Evolutionary conservation across 2,329 filamentous ascomycete genomes (phyloP).

Genomic region (Talaromyces islandicus): DNA sequence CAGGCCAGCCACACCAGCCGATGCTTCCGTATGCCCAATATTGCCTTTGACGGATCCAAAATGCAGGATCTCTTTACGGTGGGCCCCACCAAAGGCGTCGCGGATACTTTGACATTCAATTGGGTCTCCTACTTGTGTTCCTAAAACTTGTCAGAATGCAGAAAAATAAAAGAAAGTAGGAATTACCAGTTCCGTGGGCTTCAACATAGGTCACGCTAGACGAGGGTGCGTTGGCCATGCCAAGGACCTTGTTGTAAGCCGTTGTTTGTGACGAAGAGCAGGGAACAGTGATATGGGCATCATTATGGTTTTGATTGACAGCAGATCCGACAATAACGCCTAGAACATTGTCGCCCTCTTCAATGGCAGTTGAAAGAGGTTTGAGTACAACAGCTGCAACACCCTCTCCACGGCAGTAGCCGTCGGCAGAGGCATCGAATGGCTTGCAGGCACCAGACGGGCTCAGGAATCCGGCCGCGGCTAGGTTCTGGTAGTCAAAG

Average conservation of each 20-base stretch:
- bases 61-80: constrained; percentile 8
- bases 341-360: constrained; percentile 37
- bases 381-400: constrained; percentile 47
- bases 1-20: constrained; percentile 20
- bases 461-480: constrained; percentile 32
- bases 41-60: constrained; percentile 28
- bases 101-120: constrained; percentile 11
- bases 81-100: constrained; percentile 4
- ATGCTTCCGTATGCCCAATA: constrained; percentile 29
- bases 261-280: constrained; percentile 2
- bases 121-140: constrained; percentile 22
- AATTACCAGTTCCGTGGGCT: constrained; percentile 32
- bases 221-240: not conserved
- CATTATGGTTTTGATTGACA: constrained; percentile 22
- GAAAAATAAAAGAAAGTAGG: not conserved
- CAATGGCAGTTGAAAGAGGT: constrained; percentile 40
- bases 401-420: constrained; percentile 49
- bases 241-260: not conserved
- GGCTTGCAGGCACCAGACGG: constrained; percentile 49
- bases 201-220: constrained; percentile 20
- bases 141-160: not conserved
- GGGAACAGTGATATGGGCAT: constrained; percentile 6
- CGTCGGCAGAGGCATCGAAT: constrained; percentile 41
- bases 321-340: constrained; percentile 25
- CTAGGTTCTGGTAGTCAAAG: constrained; percentile 18